phyloP scores from a whole-genome alignment of 129 eudicot species.

The Flaveria bidentis region DNA sequence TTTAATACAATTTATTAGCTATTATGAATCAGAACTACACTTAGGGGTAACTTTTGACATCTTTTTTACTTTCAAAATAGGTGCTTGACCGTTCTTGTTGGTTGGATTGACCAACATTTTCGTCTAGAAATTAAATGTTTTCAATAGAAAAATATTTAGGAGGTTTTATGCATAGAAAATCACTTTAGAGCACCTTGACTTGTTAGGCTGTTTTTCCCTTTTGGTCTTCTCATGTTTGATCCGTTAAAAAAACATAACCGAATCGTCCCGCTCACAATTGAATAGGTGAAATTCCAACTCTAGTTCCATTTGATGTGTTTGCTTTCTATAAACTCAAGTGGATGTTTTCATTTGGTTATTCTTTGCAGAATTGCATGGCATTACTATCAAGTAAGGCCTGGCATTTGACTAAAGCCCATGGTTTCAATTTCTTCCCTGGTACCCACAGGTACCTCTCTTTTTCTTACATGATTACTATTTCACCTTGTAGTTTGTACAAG shows the following conservation, averaged over 20 bases:
- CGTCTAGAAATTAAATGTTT: not conserved
- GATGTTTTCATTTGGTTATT: not conserved
- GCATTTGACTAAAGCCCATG: conserved; percentile 89
- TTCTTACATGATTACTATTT: conserved; percentile 20
- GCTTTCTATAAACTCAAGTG: not conserved
- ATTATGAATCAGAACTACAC: not conserved
- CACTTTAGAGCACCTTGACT: not conserved
- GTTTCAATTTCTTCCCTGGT: conserved; percentile 96
- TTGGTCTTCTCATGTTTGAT: not conserved
- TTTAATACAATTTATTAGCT: not conserved
- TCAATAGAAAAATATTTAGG: not conserved
- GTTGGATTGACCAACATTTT: not conserved
- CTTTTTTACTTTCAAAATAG: not conserved
- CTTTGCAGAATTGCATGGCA: conserved; percentile 70
- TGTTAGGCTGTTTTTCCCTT: conserved; percentile 3
- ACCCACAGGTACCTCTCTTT: conserved; percentile 69
- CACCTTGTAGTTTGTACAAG: conserved; percentile 12
- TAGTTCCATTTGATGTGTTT: not conserved
- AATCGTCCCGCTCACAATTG: not conserved
- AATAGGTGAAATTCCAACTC: not conserved
- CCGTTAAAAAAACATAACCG: not conserved
- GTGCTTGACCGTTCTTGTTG: too few species aligned
- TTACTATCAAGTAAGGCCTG: conserved; percentile 78
- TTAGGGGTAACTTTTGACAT: not conserved
- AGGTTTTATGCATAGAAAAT: not conserved